A percentile compares a stretch with the other conserved stretches of the same genome.
Conservation (phyloP, 345 rosid species). For the Rhizophora mangle region DNA sequence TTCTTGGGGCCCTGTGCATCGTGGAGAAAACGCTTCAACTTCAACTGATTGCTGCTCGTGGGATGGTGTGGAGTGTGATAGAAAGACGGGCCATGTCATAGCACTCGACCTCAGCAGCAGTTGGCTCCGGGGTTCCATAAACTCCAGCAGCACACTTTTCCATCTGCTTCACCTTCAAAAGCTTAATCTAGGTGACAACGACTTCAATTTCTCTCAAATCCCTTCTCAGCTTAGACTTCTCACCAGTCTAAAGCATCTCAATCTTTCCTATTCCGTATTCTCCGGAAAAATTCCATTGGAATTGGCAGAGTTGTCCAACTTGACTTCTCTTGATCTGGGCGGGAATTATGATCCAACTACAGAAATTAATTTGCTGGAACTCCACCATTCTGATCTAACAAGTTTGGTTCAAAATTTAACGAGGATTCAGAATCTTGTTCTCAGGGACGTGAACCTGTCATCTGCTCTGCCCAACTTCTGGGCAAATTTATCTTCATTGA, state of each 20-base stretch:
- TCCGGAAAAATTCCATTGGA: conserved; percentile 18
- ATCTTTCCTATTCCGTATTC: conserved; percentile 2
- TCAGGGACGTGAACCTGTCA: no score
- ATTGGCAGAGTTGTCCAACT: neutral
- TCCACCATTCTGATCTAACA: no score
- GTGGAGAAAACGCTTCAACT: neutral
- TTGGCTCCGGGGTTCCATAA: conserved; percentile 20
- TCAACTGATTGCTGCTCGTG: conserved; percentile 16
- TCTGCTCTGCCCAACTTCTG: no score
- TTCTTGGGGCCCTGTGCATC: neutral
- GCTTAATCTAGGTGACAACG: conserved; percentile 17
- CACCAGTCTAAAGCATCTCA: conserved; percentile 4
- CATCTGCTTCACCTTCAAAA: conserved; percentile 13
- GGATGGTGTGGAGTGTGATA: conserved; percentile 21
- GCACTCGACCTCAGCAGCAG: conserved; percentile 14
- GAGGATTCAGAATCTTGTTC: no score
- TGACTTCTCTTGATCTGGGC: no score
- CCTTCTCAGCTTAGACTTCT: conserved; percentile 8
- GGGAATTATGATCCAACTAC: no score
- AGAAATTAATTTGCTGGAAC: no score
- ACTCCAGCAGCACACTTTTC: conserved; percentile 17
- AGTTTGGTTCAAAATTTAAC: no score
- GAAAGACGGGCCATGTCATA: neutral
- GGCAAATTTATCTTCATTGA: no score
- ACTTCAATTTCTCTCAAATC: conserved; percentile 18